Evolutionary conservation across 2,329 filamentous ascomycete species (phyloP).

Genomic region (Stemphylium beticola): DNA sequence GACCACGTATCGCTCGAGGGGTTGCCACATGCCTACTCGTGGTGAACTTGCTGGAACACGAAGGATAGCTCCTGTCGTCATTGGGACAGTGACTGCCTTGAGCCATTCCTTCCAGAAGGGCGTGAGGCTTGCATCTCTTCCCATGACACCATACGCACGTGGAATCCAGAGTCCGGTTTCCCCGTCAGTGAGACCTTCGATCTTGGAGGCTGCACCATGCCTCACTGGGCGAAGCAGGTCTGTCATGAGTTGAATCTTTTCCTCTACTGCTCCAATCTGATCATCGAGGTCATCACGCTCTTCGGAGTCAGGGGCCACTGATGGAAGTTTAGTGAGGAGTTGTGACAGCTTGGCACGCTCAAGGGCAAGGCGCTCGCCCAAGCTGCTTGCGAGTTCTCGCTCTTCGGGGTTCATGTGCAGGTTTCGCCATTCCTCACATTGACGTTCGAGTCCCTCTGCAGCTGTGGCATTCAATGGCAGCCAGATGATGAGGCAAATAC

Average conservation of each 20-base stretch:
- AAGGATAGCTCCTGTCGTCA: conserved; percentile 85
- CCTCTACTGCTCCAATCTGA: conserved; percentile 92
- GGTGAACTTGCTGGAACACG: conserved; percentile 88
- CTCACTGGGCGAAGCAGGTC: conserved; percentile 91
- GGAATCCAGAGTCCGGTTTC: conserved; percentile 97
- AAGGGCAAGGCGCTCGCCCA: conserved; percentile 83
- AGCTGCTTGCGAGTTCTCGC: conserved; percentile 86
- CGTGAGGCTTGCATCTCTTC: conserved; percentile 80
- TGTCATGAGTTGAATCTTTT: conserved; percentile 96
- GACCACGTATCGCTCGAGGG: conserved; percentile 93
- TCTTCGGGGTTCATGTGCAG: conserved; percentile 87
- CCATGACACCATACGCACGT: conserved; percentile 89
- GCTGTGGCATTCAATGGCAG: conserved; percentile 81
- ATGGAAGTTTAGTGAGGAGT: conserved; percentile 81
- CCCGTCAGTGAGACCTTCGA: conserved; percentile 92
- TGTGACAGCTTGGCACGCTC: conserved; percentile 91
- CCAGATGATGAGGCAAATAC: conserved; percentile 91
- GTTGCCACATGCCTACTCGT: conserved; percentile 92
- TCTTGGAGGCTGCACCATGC: conserved; percentile 94
- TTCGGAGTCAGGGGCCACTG: conserved; percentile 77
- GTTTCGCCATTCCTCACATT: conserved; percentile 59
- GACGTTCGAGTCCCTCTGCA: conserved; percentile 79
- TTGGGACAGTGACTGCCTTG: conserved; percentile 89
- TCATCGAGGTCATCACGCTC: conserved; percentile 88
- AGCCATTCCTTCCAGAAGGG: conserved; percentile 99